Evolutionary conservation across 2,329 filamentous ascomycete species (phyloP).

Genomic region (Venturiaceae sp.): DNA sequence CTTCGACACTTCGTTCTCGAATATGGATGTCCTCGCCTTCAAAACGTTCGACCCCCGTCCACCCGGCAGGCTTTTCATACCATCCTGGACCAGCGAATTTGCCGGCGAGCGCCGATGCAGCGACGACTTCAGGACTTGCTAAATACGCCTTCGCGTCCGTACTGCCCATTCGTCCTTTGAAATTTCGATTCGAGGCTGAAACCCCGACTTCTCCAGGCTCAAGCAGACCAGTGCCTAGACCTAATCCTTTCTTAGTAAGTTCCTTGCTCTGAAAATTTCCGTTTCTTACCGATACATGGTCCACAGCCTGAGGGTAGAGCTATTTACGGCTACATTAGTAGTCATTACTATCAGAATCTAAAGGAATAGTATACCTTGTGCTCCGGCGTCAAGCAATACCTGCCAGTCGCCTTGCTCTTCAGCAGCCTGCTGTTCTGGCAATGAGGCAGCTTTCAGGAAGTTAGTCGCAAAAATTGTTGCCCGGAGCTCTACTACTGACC

Average conservation of each 20-base stretch:
- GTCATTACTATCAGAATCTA: conserved; percentile 49
- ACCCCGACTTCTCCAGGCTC: conserved; percentile 84
- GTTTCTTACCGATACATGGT: conserved; percentile 63
- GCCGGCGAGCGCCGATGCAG: conserved; percentile 72
- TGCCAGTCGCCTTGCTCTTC: conserved; percentile 84
- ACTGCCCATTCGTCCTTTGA: conserved; percentile 82
- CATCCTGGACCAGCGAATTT: conserved; percentile 66
- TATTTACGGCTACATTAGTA: background rate
- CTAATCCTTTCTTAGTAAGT: background rate
- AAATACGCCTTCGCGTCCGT: conserved; percentile 76
- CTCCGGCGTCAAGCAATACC: conserved; percentile 69
- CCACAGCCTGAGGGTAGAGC: conserved; percentile 68
- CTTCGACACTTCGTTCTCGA: conserved; percentile 47
- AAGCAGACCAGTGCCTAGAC: conserved; percentile 64
- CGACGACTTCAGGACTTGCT: conserved; percentile 82
- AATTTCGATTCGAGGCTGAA: conserved; percentile 76
- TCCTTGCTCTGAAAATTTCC: background rate
- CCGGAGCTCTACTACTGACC: too few species aligned
- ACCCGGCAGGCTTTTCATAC: conserved; percentile 63
- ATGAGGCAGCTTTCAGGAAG: conserved; percentile 75
- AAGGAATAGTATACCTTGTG: conserved; percentile 27
- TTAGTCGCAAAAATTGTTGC: too few species aligned
- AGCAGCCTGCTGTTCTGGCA: conserved; percentile 64
- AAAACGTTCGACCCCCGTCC: conserved; percentile 57
- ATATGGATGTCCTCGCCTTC: conserved; percentile 56